A percentile compares a stretch with the other conserved stretches of the same genome.
phyloP scores from a whole-genome alignment of 139 green algal genomes.

The Nannochloris sp. region DNA sequence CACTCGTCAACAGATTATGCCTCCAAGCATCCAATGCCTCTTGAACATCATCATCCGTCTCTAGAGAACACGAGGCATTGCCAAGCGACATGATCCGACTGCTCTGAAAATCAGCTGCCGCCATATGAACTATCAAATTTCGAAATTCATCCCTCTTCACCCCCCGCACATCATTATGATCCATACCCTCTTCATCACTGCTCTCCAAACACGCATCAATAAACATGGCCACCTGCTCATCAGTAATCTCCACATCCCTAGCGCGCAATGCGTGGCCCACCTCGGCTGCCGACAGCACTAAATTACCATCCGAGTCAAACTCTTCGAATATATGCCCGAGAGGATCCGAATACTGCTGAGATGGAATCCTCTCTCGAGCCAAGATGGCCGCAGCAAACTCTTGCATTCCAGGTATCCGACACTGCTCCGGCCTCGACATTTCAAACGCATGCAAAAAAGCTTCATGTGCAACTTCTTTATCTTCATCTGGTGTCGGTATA shows the following conservation, averaged over 20 bases:
- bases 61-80: constrained; percentile 4
- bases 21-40: constrained; percentile 16
- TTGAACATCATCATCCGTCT: constrained; percentile 27
- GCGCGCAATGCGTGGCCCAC: constrained; percentile 27
- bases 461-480: constrained; percentile 21
- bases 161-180: too few species aligned
- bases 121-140: constrained; percentile 42
- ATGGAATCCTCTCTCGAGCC: constrained; percentile 25
- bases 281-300: constrained; percentile 23
- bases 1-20: constrained; percentile 6
- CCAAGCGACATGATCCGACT: not conserved
- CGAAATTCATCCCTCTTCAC: constrained; percentile 25
- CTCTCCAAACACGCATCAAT: constrained; percentile 24
- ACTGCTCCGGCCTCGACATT: constrained; percentile 12
- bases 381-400: constrained; percentile 39
- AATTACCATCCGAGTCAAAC: constrained; percentile 30
- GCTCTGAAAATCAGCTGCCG: constrained; percentile 34
- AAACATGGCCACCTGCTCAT: constrained; percentile 32
- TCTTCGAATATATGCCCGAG: constrained; percentile 35
- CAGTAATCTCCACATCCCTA: constrained; percentile 22
- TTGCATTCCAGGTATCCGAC: constrained; percentile 29
- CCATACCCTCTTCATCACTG: constrained; percentile 8
- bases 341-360: constrained; percentile 23
- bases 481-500: constrained; percentile 17
- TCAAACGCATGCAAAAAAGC: constrained; percentile 30